A percentile compares a stretch with the other conserved stretches of the same genome.
Evolutionary conservation across 495 filamentous ascomycete genomes (phyloP).

Genomic region (Penicillium ochrochloron): DNA sequence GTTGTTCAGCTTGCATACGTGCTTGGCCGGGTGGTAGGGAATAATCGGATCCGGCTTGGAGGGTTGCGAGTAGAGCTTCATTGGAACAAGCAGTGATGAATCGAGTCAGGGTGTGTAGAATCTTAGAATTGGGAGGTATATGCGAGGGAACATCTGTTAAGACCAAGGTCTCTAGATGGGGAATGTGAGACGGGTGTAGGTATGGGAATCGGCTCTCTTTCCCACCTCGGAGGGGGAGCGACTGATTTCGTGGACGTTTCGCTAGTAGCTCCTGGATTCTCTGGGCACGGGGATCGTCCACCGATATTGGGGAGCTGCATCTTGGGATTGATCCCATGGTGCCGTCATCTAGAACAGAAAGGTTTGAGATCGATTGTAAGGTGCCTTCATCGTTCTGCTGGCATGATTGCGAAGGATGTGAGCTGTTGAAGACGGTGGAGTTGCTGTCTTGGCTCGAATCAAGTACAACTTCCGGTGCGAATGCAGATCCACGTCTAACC

Average conservation of each 20-base stretch:
- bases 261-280: conserved; percentile 42
- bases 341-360: not conserved
- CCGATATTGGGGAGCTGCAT: conserved; percentile 35
- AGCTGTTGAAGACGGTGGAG: conserved; percentile 19
- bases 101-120: conserved; percentile 52
- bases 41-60: conserved; percentile 57
- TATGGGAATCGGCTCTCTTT: conserved; percentile 44
- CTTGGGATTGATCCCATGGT: conserved; percentile 8
- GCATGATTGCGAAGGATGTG: conserved; percentile 6
- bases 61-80: conserved; percentile 58
- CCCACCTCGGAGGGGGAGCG: conserved; percentile 31
- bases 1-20: conserved; percentile 44
- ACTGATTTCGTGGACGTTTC: conserved; percentile 42
- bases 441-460: conserved; percentile 7
- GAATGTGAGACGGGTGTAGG: conserved; percentile 61
- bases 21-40: conserved; percentile 54
- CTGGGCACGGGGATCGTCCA: conserved; percentile 30
- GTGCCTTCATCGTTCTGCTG: conserved; percentile 9
- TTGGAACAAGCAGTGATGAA: conserved; percentile 66
- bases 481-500: conserved; percentile 45
- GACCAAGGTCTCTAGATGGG: conserved; percentile 59
- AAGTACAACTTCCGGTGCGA: conserved; percentile 49
- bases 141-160: conserved; percentile 64
- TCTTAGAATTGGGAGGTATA: conserved; percentile 46
- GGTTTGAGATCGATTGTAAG: conserved; percentile 16